These are phyloP conservation scores for Grigorovia humatica DNA, from an alignment of 805 yeast genomes.

Conservation along the genomic window DNA sequence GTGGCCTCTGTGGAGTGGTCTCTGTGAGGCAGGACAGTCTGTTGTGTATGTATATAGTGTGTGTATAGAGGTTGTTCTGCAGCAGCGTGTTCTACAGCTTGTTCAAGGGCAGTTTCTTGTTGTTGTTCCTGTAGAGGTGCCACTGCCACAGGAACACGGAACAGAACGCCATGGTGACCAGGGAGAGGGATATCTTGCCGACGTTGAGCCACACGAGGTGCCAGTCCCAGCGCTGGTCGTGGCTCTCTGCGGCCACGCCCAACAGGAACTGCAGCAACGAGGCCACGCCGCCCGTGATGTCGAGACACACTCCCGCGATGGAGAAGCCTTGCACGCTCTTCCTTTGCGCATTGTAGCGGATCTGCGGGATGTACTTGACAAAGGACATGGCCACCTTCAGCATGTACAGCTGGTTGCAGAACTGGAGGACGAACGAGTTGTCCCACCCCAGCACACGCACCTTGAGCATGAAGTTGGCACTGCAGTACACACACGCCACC, in stretches of 20 bases:
- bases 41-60: neutral
- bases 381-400: conserved; percentile 40
- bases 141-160: conserved; percentile 32
- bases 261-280: conserved; percentile 20
- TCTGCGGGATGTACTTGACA: conserved; percentile 66
- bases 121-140: conserved; percentile 11
- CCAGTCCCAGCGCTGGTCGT: conserved; percentile 7
- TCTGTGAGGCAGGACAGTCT: too few species aligned
- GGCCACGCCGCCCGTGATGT: conserved; percentile 30
- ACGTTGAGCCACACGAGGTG: conserved; percentile 26
- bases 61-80: neutral
- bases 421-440: conserved; percentile 14
- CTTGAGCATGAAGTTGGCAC: neutral
- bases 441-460: conserved; percentile 11
- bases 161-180: conserved; percentile 32
- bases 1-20: neutral
- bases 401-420: conserved; percentile 19
- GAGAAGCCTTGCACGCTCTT: conserved; percentile 81
- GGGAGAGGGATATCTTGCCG: conserved; percentile 33
- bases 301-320: conserved; percentile 39
- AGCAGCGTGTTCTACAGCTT: neutral
- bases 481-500: conserved; percentile 1
- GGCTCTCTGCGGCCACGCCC: conserved; percentile 14
- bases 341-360: conserved; percentile 65
- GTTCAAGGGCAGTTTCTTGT: neutral